phyloP scores from a whole-genome alignment of 192 early-diverging fungal genomes.

The Powellomyces hirtus region DNA sequence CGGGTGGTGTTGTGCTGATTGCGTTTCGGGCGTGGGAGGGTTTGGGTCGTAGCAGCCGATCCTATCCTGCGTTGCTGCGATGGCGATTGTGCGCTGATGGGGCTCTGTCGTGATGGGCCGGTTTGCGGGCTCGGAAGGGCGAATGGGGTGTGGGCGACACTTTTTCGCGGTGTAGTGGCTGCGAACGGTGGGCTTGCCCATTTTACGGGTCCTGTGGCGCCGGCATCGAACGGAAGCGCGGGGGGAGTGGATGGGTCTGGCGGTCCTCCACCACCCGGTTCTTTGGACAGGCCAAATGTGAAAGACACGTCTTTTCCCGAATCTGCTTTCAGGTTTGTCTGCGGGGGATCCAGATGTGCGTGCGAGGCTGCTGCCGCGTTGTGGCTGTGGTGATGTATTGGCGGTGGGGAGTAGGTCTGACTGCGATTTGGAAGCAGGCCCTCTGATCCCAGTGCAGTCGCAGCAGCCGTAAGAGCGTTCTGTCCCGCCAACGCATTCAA shows the following conservation, averaged over 20 bases:
- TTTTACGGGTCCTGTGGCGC: neutral
- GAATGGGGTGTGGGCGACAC: neutral
- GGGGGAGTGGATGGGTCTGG: neutral
- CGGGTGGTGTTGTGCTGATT: neutral
- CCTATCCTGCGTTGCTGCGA: neutral
- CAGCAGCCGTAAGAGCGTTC: slow-evolving; percentile 3
- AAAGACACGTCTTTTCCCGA: slow-evolving; percentile 28
- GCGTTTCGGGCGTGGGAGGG: neutral
- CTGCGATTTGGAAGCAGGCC: neutral
- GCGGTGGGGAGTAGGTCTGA: neutral
- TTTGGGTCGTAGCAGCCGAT: neutral
- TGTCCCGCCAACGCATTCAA: slow-evolving; percentile 10
- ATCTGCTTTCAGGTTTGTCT: slow-evolving; percentile 8
- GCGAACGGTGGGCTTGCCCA: neutral
- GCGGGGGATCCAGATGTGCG: neutral
- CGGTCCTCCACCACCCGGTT: too few species aligned
- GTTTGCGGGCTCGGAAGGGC: neutral
- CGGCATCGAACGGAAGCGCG: neutral
- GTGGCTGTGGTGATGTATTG: neutral
- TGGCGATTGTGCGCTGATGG: neutral
- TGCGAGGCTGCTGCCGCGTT: neutral
- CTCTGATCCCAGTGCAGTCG: neutral
- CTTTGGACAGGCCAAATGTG: neutral
- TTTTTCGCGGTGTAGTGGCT: neutral
- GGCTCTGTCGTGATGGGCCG: neutral